Conservation (phyloP, 1,139 yeast genomes). For the Saccharomyces hybrid region DNA sequence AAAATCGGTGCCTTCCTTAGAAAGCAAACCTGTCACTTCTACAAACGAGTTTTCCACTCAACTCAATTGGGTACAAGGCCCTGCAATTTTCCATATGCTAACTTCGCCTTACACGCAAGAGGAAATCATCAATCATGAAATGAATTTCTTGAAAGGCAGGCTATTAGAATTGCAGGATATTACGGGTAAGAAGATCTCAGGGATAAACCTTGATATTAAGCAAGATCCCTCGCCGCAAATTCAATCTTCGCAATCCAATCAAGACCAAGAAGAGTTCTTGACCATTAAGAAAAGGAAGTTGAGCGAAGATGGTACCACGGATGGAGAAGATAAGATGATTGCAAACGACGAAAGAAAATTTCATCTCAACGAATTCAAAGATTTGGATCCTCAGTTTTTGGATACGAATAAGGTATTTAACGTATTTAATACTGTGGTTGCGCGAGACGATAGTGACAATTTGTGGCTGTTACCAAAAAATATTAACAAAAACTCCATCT, state of each 20-base stretch:
- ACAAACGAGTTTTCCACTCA: conserved; percentile 14
- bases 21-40: conserved; percentile 19
- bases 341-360: neutral
- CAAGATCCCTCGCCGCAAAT: neutral
- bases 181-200: conserved; percentile 21
- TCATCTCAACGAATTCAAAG: conserved; percentile 3
- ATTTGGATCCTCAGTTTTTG: conserved; percentile 4
- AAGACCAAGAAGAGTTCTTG: neutral
- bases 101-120: conserved; percentile 22
- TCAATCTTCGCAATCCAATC: neutral
- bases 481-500: neutral
- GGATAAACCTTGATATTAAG: conserved; percentile 11
- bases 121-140: conserved; percentile 24
- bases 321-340: neutral
- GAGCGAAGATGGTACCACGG: conserved; percentile 4
- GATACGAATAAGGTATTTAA: conserved; percentile 3
- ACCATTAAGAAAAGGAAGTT: conserved; percentile 8
- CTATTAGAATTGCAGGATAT: conserved; percentile 26
- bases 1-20: conserved; percentile 17
- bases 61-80: conserved; percentile 29
- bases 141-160: conserved; percentile 25
- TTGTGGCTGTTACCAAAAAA: neutral
- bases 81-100: conserved; percentile 27
- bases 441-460: neutral
- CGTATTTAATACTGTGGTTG: neutral